These are phyloP conservation scores for Botrytis elliptica DNA, from an alignment of 2,329 filamentous ascomycete species.

Conservation along the genomic window DNA sequence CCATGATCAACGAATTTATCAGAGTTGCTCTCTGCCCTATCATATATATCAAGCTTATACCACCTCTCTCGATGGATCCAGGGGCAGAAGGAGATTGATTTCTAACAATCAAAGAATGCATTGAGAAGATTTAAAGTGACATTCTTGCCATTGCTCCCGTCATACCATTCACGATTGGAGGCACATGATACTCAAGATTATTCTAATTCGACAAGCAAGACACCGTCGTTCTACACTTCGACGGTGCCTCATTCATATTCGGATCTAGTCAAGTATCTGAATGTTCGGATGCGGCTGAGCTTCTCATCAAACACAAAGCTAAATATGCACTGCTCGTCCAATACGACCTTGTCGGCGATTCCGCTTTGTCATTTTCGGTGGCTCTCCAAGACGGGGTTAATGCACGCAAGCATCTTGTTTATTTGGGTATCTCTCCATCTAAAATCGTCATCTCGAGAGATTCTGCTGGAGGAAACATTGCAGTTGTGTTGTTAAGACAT, in stretches of 20 bases:
- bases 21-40: background rate
- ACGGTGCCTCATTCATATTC: conserved; percentile 49
- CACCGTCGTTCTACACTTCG: conserved; percentile 46
- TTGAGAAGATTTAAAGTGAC: background rate
- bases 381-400: conserved; percentile 50
- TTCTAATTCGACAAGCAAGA: background rate
- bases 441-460: conserved; percentile 49
- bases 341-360: conserved; percentile 48
- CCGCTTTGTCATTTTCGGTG: conserved; percentile 47
- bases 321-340: conserved; percentile 45
- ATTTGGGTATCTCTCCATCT: conserved; percentile 41
- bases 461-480: conserved; percentile 49
- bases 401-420: conserved; percentile 46
- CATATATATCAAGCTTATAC: background rate
- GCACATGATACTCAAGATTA: conserved; percentile 34
- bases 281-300: conserved; percentile 39
- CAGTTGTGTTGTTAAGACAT: conserved; percentile 47
- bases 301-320: conserved; percentile 41
- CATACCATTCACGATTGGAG: conserved; percentile 22
- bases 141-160: background rate
- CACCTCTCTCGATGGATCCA: background rate
- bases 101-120: background rate
- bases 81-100: background rate
- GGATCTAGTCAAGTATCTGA: conserved; percentile 43
- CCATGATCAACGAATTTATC: background rate